Evolutionary conservation across 495 filamentous ascomycete species (phyloP), one percentile per base, ranked within the genome.

Genomic region (Podospora pseudopauciseta): DNA sequence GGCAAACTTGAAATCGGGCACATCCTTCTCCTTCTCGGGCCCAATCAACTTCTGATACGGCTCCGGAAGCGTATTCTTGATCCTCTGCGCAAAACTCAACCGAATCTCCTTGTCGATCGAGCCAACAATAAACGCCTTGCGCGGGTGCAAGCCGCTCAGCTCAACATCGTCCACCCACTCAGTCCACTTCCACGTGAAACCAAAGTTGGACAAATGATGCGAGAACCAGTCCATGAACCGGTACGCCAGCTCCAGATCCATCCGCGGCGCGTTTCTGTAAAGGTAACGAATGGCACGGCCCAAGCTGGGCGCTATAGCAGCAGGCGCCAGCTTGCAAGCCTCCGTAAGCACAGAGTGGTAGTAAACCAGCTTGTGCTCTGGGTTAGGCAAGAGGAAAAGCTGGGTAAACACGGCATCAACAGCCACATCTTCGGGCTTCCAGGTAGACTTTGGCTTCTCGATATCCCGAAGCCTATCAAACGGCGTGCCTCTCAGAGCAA

Each of bases 131-230:
- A 98, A 97, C 5, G 94, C 90, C 80, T 97, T 97, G 76, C 90
- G 90, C 13, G 95, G 93, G 76, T 97, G 88, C 19, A 95, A 78
- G 56, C 88, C 79, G 0, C 92, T 84, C 27, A 94, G 86, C 13
- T 87, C 86, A 19, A 97, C 85, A 78, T 98, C 92, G 54, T 96
- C 92, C 66, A 91, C 86, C 95, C 95, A 99, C 80, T 99, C 95
- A 20, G 90, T 90, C 95, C 95, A 99, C 80, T 98, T 98, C 95
- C 95, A 99, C 3, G 96, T 95, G 73, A 98, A 99, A 54, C 96
- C 95, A 73, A 98, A 99, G 80, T 99, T 99, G 78, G 93, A 97
- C 71, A 99, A 77, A 81, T 99, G 95, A 74, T 99, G 96, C 16
- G 94, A 86, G 73, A 99, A 99, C 95, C 95, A 99, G 76, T 98